Conservation (phyloP, 805 yeast genomes). For the Cyberlindnera japonica region DNA sequence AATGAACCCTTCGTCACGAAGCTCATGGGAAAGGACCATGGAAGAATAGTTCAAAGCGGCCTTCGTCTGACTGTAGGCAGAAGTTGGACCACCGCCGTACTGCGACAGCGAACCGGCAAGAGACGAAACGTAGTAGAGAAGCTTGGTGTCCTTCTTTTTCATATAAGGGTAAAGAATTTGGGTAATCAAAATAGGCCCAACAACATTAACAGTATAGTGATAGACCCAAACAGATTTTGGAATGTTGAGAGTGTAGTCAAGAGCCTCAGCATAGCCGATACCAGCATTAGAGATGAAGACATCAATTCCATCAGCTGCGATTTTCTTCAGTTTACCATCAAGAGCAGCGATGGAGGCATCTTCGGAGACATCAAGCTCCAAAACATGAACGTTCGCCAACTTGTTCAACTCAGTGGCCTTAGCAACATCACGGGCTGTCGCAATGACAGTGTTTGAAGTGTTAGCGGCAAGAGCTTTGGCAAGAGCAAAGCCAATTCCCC, state of each 20-base stretch:
- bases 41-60: conserved; percentile 35
- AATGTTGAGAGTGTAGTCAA: conserved; percentile 2
- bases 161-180: conserved; percentile 26
- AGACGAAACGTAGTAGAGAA: conserved; percentile 29
- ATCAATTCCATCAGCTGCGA: conserved; percentile 16
- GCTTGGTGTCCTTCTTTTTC: conserved; percentile 20
- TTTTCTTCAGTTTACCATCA: conserved; percentile 2
- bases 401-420: conserved; percentile 5
- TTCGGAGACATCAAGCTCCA: conserved; percentile 12
- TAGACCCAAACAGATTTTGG: conserved; percentile 8
- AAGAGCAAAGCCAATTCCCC: conserved; percentile 8
- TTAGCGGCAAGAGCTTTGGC: conserved; percentile 2
- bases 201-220: conserved; percentile 24
- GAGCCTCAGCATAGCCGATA: conserved; percentile 8
- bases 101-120: conserved; percentile 26
- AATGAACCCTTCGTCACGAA: conserved; percentile 26
- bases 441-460: conserved; percentile 1
- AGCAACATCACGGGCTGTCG: conserved; percentile 4
- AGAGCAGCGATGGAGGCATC: conserved; percentile 13
- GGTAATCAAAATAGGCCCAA: conserved; percentile 27
- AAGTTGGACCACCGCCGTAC: conserved; percentile 14
- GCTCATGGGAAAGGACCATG: conserved; percentile 29
- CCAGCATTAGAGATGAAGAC: conserved; percentile 17
- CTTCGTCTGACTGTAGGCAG: conserved; percentile 37
- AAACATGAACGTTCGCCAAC: conserved; percentile 13